Percentiles rank a stretch among this genome's conserved stretches.
Conservation (phyloP, 768 basidiomycete genomes). For the Macrolepiota dolichaula region DNA sequence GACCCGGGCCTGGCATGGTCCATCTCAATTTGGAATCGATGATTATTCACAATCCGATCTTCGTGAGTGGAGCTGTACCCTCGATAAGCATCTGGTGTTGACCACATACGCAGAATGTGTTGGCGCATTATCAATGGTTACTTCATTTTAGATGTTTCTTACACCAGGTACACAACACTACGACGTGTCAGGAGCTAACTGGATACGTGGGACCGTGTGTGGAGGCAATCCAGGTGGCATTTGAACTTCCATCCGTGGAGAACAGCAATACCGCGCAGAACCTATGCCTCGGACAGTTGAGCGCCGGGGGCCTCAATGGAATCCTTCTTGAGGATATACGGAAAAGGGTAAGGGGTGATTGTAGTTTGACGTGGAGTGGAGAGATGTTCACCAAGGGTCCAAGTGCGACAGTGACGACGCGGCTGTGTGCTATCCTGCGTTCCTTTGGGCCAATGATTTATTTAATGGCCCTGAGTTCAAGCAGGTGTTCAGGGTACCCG, state of each 20-base stretch:
- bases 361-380: background rate
- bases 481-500: conserved; percentile 16
- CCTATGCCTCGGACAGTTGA: conserved; percentile 5
- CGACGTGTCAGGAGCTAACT: conserved; percentile 23
- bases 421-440: conserved; percentile 18
- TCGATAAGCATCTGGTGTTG: background rate
- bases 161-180: conserved; percentile 26
- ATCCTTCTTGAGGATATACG: conserved; percentile 18
- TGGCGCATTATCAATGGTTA: conserved; percentile 26
- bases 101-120: conserved; percentile 18
- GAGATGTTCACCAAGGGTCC: background rate
- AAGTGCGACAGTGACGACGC: conserved; percentile 12
- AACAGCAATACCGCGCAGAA: conserved; percentile 12
- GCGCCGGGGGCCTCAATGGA: conserved; percentile 15
- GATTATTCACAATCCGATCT: conserved; percentile 27
- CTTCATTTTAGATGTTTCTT: conserved; percentile 24
- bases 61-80: conserved; percentile 8
- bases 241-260: conserved; percentile 10
- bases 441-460: conserved; percentile 17
- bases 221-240: conserved; percentile 18
- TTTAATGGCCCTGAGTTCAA: conserved; percentile 15
- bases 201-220: conserved; percentile 23
- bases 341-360: conserved; percentile 11
- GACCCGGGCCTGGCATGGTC: conserved; percentile 18
- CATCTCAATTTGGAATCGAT: conserved; percentile 30